Evolutionary conservation across 78 protist species (phyloP), one percentile per base, ranked within the genome.

Genomic region (Dictyostelium firmibasis): DNA sequence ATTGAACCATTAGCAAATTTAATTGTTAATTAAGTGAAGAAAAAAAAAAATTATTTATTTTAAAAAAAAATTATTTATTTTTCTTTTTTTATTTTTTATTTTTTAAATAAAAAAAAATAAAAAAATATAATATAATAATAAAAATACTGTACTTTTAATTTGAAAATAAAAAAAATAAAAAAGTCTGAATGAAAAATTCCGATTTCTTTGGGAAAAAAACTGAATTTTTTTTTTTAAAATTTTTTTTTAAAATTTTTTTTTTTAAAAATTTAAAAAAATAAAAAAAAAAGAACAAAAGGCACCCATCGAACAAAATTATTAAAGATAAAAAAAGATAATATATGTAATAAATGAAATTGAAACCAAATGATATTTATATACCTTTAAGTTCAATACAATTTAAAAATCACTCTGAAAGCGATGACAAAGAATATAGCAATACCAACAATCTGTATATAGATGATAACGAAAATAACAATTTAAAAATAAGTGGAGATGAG

Each of bases 1-100:
- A 33, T 76, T 86, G 83, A 78, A 81, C 86, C 94, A n/a, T 20
- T 64, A 1, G 94, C 86, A 44, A 86, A 86, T 77, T 50, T 86
- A 41, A 57, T 36, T 77, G 92, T 86, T 33, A 75, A 86, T 50
- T 86, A 86, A 86, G 4, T 6, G 4, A 50, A 14, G 16, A 14
- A 50, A 50, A 67, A 69, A 69, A 69, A 69, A 69, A 69, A 69
- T 8, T 5, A 67, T n/a, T n/a, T n/a, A n/a, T n/a, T n/a, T n/a
- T n/a, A 67, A 67, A 67, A 27, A 27, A 67, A 67, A 3, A 67
- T 27, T 27, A 27, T 67, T 69, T 69, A n/a, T 69, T 69, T 57
- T 50, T 16, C 10, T 57, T 57, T 57, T 5, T 57, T 1, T 57
- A 20, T 57, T 20, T 20, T 16, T 57, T 57, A 20, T 57, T 20